These are phyloP conservation scores for Metschnikowia colocasiae DNA, from an alignment of 805 yeast species.

Conservation along the genomic window DNA sequence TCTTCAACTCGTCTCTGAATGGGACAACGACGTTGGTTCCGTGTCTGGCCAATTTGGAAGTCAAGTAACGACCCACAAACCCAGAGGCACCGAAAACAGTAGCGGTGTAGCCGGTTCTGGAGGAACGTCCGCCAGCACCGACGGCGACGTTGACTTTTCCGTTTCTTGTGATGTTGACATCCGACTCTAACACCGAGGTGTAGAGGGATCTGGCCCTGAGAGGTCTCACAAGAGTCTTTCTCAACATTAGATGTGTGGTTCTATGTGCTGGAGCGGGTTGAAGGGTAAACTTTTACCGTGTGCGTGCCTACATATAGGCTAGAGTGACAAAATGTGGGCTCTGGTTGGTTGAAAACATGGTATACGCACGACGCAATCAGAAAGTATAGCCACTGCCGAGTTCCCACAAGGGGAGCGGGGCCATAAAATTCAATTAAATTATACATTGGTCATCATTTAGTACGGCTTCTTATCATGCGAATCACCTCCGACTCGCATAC, in stretches of 20 bases:
- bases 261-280: conserved; percentile 2
- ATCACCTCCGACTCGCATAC: neutral
- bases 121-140: conserved; percentile 79
- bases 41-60: conserved; percentile 71
- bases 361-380: conserved; percentile 5
- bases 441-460: conserved; percentile 4
- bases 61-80: conserved; percentile 68
- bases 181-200: conserved; percentile 46
- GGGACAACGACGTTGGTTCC: conserved; percentile 78
- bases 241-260: conserved; percentile 22
- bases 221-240: conserved; percentile 19
- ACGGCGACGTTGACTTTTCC: conserved; percentile 71
- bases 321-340: conserved; percentile 17
- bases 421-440: neutral
- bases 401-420: neutral
- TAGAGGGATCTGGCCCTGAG: conserved; percentile 31
- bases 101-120: conserved; percentile 84
- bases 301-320: conserved; percentile 11
- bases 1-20: conserved; percentile 75
- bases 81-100: conserved; percentile 86
- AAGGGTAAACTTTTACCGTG: conserved; percentile 3
- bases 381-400: neutral
- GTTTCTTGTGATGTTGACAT: conserved; percentile 64
- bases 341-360: conserved; percentile 19
- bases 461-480: conserved; percentile 2